These are phyloP conservation scores for Scedosporium apiospermum DNA, from an alignment of 2,329 filamentous ascomycete genomes.

Conservation along the genomic window DNA sequence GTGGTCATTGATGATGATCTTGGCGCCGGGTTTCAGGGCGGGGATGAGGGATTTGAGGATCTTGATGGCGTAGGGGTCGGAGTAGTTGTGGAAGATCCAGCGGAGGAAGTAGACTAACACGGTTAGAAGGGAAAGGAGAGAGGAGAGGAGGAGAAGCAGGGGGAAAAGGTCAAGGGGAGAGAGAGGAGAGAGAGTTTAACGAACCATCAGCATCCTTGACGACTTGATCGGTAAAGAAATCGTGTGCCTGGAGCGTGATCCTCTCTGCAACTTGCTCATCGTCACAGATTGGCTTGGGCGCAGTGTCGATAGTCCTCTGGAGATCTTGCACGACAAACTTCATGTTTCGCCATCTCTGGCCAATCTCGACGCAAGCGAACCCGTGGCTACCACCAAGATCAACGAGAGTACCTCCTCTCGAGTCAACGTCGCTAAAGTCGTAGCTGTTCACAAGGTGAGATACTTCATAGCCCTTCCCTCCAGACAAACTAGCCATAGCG, in stretches of 20 bases:
- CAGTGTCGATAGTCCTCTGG: conserved; percentile 34
- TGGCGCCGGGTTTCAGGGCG: conserved; percentile 43
- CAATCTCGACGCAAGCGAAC: conserved; percentile 43
- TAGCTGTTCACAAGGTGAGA: conserved; percentile 43
- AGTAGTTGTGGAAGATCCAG: conserved; percentile 54
- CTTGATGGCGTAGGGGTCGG: conserved; percentile 39
- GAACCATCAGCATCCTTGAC: conserved; percentile 42
- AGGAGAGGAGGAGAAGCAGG: no score
- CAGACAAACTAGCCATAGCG: conserved; percentile 46
- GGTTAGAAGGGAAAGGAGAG: neutral
- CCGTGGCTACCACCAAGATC: conserved; percentile 52
- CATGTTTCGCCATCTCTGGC: conserved; percentile 36
- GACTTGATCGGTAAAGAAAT: conserved; percentile 49
- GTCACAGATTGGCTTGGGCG: conserved; percentile 30
- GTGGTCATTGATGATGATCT: conserved; percentile 36
- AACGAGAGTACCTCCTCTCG: conserved; percentile 38
- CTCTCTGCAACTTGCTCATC: conserved; percentile 27
- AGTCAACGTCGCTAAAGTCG: conserved; percentile 40
- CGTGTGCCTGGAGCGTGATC: conserved; percentile 37
- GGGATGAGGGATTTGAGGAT: conserved; percentile 42
- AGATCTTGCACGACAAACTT: conserved; percentile 48
- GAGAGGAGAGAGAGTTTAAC: conserved; percentile 7
- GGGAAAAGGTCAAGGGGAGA: neutral
- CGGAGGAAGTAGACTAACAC: conserved; percentile 45
- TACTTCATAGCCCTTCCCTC: conserved; percentile 47